Conservation (phyloP, 148 eudicot species). For the Persicaria tinctoria region DNA sequence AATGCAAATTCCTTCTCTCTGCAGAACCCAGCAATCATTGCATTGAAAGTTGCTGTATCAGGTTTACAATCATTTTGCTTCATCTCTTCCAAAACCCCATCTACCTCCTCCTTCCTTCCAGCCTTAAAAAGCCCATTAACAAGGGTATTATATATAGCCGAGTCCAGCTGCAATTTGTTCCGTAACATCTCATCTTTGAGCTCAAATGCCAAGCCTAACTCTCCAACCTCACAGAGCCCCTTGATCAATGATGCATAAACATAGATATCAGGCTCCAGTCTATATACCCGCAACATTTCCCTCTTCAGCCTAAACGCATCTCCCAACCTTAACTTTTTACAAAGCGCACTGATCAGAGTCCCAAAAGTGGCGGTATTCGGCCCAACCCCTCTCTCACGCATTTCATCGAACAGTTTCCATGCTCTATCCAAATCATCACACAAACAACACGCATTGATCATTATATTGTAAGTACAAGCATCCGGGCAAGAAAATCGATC, state of each 20-base stretch:
- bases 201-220: conserved; percentile 34
- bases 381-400: conserved; percentile 37
- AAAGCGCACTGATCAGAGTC: conserved; percentile 54
- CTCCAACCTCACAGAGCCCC: conserved; percentile 45
- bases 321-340: conserved; percentile 30
- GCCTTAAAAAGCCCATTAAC: conserved; percentile 52
- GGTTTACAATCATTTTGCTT: conserved; percentile 34
- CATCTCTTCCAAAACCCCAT: conserved; percentile 53
- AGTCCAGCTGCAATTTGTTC: conserved; percentile 22
- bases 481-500: conserved; percentile 42
- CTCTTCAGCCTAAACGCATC: conserved; percentile 51
- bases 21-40: conserved; percentile 54
- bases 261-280: conserved; percentile 33
- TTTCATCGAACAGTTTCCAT: conserved; percentile 66
- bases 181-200: conserved; percentile 61
- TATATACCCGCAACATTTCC: conserved; percentile 37
- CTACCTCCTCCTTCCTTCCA: conserved; percentile 45
- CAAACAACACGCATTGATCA: conserved; percentile 45
- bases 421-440: conserved; percentile 43
- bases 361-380: conserved; percentile 59
- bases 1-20: conserved; percentile 40
- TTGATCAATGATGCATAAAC: conserved; percentile 55
- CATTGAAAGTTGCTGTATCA: conserved; percentile 48
- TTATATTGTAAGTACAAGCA: conserved; percentile 59
- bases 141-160: conserved; percentile 44